Base-by-base conservation (phyloP, 225 moss, liverwort and hornwort species). In the Anthoceros angustus region DNA sequence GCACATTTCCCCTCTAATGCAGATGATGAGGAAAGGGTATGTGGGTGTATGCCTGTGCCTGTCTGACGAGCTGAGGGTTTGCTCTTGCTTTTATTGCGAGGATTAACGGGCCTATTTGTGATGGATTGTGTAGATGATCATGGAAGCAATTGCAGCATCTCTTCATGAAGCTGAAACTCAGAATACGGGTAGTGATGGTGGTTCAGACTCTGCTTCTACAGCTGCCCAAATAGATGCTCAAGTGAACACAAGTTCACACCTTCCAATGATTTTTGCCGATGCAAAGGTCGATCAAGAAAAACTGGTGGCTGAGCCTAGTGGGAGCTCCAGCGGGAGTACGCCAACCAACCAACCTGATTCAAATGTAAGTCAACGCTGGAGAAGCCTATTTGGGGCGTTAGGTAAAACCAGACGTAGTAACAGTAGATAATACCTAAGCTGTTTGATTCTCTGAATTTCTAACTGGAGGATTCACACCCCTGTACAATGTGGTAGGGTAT, bases 101-200 rank as follows among this genome's bases (percentile, higher is more conserved):
- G 67, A 65, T 75, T 38, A 76, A 73, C 63, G 16, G 7, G 1
- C 4, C 8, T 15, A 7, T 7, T 18, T 8, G 5, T 9, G 14
- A 1, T 18, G 18, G 55, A 18, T 55, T 18, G 6, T 63, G 76
- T 86, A 94, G 93, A 94, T 94, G 93, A 76, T 94, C 74, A 90
- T 90, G 89, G 93, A 94, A 67, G 93, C 93, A 73, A 94, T 94
- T 77, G 93, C 90, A 64, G 87, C 90, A 74, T 94, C 93, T 72
- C 87, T 94, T 72, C 87, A 86, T 63, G 90, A 94, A 79, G 80
- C 79, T 68, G 93, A 94, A 72, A 73, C 82, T 65, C 86, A 83
- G 75, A 90, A 87, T 76, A 71, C 86, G 49, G 84, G 86, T 55
- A 9, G 6, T 5, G 0, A 7, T 55, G 55, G 55, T 15, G 55